Evolutionary conservation across 257 asterid genomes (phyloP).

Genomic region (Solanum chiquidenum): DNA sequence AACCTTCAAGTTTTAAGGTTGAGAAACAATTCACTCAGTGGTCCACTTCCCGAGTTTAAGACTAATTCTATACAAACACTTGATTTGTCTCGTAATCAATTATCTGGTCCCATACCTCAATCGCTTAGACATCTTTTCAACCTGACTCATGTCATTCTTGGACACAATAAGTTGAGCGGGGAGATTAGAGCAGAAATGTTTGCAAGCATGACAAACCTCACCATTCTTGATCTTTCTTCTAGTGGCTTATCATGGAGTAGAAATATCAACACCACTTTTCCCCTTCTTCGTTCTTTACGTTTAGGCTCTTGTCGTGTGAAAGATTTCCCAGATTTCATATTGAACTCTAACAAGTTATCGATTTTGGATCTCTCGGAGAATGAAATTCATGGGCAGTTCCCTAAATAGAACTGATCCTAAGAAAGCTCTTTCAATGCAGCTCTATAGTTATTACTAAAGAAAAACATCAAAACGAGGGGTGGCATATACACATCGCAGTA

Average conservation of each 20-base stretch:
- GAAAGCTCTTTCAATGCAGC: no score
- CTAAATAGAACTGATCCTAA: no score
- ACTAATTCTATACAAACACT: not conserved
- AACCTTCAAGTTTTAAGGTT: not conserved
- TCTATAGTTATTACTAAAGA: no score
- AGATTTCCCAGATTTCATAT: no score
- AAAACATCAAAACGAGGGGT: no score
- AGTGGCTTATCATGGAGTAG: not conserved
- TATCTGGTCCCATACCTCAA: not conserved
- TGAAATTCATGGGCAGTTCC: no score
- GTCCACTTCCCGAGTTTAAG: not conserved
- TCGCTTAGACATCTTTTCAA: not conserved
- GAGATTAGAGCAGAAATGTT: not conserved
- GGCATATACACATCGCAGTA: no score
- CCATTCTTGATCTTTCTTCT: not conserved
- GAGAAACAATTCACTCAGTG: not conserved
- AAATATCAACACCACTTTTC: no score
- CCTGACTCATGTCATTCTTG: not conserved
- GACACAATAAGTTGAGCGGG: not conserved
- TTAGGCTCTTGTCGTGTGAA: no score
- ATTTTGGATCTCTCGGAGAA: no score
- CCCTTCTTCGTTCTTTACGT: accelerated
- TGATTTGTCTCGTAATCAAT: not conserved
- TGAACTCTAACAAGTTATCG: no score
- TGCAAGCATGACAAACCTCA: not conserved